Evolutionary conservation across 176 grass and related monocot species (phyloP), one percentile per base, ranked within the genome.

Genomic region (Oryza glumipatula): DNA sequence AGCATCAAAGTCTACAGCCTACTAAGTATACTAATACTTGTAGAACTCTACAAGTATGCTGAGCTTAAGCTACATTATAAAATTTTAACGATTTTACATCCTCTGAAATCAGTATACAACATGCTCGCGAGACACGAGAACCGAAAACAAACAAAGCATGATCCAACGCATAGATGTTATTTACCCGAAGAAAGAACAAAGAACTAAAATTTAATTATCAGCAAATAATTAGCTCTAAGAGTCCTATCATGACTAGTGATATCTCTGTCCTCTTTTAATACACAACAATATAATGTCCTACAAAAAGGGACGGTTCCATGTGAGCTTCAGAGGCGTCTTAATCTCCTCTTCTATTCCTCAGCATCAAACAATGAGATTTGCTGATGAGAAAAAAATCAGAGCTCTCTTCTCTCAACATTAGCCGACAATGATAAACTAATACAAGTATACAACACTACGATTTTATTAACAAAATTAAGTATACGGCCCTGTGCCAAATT

Each of bases 361-460:
- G 73, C 84, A 84, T 52, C 84, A 87, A 83, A 75, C 70, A 84
- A 82, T 32, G 84, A 49, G 89, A 87, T 90, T 87, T 74, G 74
- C 84, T 67, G 69, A 47, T 70, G 66, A 73, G 30, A 77, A 65
- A 78, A 78, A 28, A 73, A 73, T 71, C 39, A 82, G 16, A 60
- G 33, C 56, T 72, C 15, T 80, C 43, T 80, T 43, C 41, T 6
- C 44, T 24, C 70, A 51, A 22, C 76, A 90, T 76, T 84, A 80
- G 76, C 85, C 70, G 70, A 80, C 85, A 80, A 11, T 7, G 80
- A 69, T 73, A 91, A 86, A 85, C 41, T 76, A 90, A 3, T 45
- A 73, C n/a, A 45, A 36, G 72, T 63, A 63, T 63, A 58, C 19
- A 58, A 8, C 54, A 19, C 54, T 58, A 58, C 2, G 17, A 7